phyloP scores from a whole-genome alignment of 257 asterid genomes.

The Rauvolfia tetraphylla region DNA sequence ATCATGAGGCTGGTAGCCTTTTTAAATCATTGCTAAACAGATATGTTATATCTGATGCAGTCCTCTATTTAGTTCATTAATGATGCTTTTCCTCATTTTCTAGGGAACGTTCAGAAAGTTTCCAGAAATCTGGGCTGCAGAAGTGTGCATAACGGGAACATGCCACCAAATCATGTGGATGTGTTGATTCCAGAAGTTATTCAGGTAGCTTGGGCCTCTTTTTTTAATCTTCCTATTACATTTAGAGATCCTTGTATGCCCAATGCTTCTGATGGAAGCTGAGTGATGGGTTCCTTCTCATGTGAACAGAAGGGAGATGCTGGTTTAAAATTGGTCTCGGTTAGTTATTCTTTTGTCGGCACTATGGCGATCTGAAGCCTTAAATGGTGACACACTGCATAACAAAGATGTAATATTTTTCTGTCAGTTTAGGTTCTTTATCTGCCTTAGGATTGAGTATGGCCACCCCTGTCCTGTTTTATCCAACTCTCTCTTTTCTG shows the following conservation, averaged over 20 bases:
- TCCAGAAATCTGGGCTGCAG: conserved; percentile 71
- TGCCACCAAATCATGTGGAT: conserved; percentile 54
- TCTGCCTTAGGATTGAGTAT: neutral
- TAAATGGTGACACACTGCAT: neutral
- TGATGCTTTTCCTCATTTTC: conserved; percentile 32
- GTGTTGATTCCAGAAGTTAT: conserved; percentile 92
- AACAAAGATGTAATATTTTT: neutral
- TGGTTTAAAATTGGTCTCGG: neutral
- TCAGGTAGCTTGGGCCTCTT: conserved; percentile 47
- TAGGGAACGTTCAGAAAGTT: conserved; percentile 79
- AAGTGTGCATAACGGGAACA: conserved; percentile 35
- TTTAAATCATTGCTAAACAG: conserved; percentile 9
- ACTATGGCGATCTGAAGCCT: neutral
- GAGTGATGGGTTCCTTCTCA: neutral
- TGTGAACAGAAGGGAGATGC: neutral
- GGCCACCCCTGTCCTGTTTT: neutral
- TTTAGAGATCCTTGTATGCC: neutral
- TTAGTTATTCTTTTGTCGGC: neutral
- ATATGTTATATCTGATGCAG: conserved; percentile 9
- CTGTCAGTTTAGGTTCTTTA: neutral
- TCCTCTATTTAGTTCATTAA: neutral
- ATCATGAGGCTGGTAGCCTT: conserved; percentile 82
- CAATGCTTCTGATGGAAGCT: conserved; percentile 1
- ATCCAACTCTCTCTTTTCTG: neutral
- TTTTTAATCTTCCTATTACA: neutral